Base-by-base conservation (phyloP, 306 rosid genomes). In the Acacia crassicarpa region DNA sequence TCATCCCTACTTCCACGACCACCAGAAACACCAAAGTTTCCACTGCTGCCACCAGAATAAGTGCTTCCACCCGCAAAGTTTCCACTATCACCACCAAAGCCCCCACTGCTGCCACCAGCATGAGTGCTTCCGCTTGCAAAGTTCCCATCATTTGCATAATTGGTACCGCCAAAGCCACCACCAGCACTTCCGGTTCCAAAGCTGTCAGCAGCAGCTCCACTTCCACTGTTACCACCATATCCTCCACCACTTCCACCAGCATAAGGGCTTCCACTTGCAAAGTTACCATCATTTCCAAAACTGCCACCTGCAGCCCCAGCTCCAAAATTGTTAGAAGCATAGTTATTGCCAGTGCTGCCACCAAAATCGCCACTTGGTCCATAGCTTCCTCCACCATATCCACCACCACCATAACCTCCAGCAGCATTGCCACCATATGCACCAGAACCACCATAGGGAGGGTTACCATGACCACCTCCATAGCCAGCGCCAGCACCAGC, bases 401-500 rank as follows among this genome's bases (percentile, higher is more conserved):
- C 88, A 23, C 90, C 83, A 1, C 63, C 86, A 35, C 86, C 91
- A 35, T 77, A 74, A 61, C 89, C 88, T 76, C 81, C 87, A 20
- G 80, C 84, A 11, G 66, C 87, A 35, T 83, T 78, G 27, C 91
- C 86, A 17, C 86, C 85, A 13, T 85, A 84, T 16, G 84, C 85
- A 14, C 87, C 90, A 20, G 81, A 68, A 11, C 74, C 82, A 8
- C 82, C 85, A 40, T 44, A 70, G 12, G 53, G 2, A 43, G 56
- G 20, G 54, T 22, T 43, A 1, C 89, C 91, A 33, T 74, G 70
- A 70, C 87, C 84, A 4, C 75, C 82, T 2, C 84, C 86, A 40
- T 69, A 72, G n/a, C 85, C 83, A 62, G 38, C 68, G 32, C 32
- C 32, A 27, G 27, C 27, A 5, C 67, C 67, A 0, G 87, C 89